phyloP scores from a whole-genome alignment of 2,329 filamentous ascomycete species.

The Penicillium frequentans region DNA sequence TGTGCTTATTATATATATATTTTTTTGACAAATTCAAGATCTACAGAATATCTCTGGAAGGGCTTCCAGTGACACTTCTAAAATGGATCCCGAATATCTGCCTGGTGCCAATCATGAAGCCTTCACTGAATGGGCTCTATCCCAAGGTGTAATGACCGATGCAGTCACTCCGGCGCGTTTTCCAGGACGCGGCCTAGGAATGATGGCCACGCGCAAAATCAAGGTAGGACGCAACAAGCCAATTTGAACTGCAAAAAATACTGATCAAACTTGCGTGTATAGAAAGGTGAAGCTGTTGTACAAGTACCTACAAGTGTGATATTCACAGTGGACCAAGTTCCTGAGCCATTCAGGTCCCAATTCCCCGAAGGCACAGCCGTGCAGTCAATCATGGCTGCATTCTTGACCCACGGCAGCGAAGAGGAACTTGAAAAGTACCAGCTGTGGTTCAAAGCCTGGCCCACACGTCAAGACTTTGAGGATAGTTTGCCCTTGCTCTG shows the following conservation, averaged over 20 bases:
- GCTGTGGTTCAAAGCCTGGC: conserved; percentile 68
- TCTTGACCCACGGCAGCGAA: conserved; percentile 55
- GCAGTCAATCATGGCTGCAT: conserved; percentile 72
- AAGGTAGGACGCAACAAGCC: conserved; percentile 51
- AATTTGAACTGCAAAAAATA: background rate
- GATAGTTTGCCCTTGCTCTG: conserved; percentile 59
- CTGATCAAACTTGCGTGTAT: background rate
- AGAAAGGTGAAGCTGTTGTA: conserved; percentile 64
- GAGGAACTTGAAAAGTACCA: conserved; percentile 50
- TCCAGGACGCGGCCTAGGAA: conserved; percentile 72
- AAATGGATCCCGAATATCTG: conserved; percentile 31
- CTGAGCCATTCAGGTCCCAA: conserved; percentile 51
- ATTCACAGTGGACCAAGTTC: conserved; percentile 63
- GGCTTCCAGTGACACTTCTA: background rate
- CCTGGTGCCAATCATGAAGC: conserved; percentile 44
- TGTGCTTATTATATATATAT: background rate
- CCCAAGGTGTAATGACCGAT: conserved; percentile 65
- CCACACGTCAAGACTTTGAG: conserved; percentile 60
- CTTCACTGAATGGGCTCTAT: conserved; percentile 68
- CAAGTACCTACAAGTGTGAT: conserved; percentile 65
- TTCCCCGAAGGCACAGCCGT: conserved; percentile 59
- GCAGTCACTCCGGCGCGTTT: conserved; percentile 68
- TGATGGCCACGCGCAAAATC: conserved; percentile 68
- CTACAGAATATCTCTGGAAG: background rate
- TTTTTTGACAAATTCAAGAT: background rate